Evolutionary conservation across 305 asterid species (phyloP), one percentile per base, ranked within the genome.

Genomic region (Rubia tinctorum): DNA sequence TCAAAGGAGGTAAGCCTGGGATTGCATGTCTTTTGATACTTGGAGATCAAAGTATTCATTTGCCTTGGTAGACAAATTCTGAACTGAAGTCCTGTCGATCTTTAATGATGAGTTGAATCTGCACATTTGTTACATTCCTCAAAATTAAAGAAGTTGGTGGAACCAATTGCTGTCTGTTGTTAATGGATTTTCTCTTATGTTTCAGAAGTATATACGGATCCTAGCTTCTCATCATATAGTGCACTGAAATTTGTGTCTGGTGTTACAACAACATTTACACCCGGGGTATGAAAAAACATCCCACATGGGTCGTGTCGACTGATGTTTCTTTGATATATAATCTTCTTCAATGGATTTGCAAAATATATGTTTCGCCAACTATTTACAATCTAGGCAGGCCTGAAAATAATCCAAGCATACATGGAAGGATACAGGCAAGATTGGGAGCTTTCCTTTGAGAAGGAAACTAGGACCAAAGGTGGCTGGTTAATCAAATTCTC

Each of bases 341-440:
- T 75, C 25, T 34, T 17, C 17, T 7, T 53, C 9, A 49, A 61
- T 14, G 43, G 34, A 58, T 42, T 69, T 63, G 14, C 23, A 20
- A 55, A 43, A 44, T 45, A 25, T 23, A 44, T 60, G 53, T 12
- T 17, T 70, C 23, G 7, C 49, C 62, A 58, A 55, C 71, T 37
- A 64, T 65, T 44, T 22, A 37, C 12, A 63, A 51, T 59, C 39
- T 55, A 94, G 98, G 89, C 98, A 6, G 98, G 90, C 74, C 69
- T 91, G 89, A 94, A 90, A 83, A 89, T 90, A 76, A 76, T 94
- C 71, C 86, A 94, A 83, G 83, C 88, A 66, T 94, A 94, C 76
- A 76, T 86, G 83, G 97, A 94, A 61, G 98, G 99, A 63, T 94
- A 91, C 77, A 84, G 97, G 74, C 97, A 94, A 78, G 97, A 94